These are phyloP conservation scores for Amaranthus hypochondriacus DNA, from an alignment of 148 eudicot species.

Conservation along the genomic window DNA sequence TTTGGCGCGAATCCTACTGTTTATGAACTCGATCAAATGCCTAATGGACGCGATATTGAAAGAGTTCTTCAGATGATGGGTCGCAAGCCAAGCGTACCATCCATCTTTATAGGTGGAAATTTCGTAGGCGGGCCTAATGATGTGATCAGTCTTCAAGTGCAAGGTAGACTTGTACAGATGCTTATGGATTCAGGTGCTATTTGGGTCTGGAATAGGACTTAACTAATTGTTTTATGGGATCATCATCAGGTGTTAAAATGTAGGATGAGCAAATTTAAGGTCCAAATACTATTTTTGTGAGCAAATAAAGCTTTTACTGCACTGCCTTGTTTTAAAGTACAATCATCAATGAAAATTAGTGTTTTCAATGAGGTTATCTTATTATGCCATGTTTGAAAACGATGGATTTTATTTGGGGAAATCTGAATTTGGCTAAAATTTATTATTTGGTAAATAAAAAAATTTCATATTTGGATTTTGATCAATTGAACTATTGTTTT, in stretches of 20 bases:
- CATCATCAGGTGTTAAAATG: background rate
- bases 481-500: no score
- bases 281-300: background rate
- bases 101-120: conserved; percentile 20
- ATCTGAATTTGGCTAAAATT: no score
- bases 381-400: no score
- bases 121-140: conserved; percentile 24
- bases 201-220: conserved; percentile 32
- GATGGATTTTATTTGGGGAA: no score
- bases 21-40: conserved; percentile 19
- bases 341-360: conserved; percentile 11
- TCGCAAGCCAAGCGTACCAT: conserved; percentile 18
- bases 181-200: conserved; percentile 31
- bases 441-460: no score
- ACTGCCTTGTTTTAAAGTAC: conserved; percentile 10
- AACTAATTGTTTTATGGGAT: background rate
- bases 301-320: conserved; percentile 8
- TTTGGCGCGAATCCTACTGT: conserved; percentile 21
- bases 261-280: background rate
- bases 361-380: background rate
- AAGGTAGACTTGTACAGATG: conserved; percentile 32
- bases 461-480: no score
- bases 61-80: conserved; percentile 19
- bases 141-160: conserved; percentile 29
- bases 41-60: conserved; percentile 14